Base-by-base conservation (phyloP, 495 filamentous ascomycete genomes). In the Darksidea phi region DNA sequence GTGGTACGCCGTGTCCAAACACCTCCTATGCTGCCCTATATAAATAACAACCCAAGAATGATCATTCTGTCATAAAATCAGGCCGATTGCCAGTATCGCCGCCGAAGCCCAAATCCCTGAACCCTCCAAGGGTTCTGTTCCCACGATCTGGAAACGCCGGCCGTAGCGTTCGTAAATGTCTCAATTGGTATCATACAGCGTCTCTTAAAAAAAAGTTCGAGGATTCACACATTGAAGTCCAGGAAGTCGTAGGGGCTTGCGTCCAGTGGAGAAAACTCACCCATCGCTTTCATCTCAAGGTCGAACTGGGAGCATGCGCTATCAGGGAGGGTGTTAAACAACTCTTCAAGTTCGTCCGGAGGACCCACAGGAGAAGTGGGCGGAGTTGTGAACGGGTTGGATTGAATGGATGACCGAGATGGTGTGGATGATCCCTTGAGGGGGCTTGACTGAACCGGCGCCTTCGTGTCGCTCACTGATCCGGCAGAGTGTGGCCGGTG, bases 231-330 rank as follows among this genome's bases (percentile, higher is more conserved):
- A 25, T 13, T 42, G 26, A 68, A 68, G 55, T 68, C 66, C 23
- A 68, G 42, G 12, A 68, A 43, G 8, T 64, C 61, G 42, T 61
- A 68, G 25, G 32, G 13, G 15, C 18, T 57, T 23, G 28, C 52
- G 23, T 68, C 66, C 13, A 68, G 34, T 8, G 60, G 61, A 15
- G 65, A 56, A 38, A 64, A 68, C 1, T 68, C 66, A 28, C 32
- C 42, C 61, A 68, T 61, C 0, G 66, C 66, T 24, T 68, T 64
- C 65, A 67, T 67, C 43, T 67, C 65, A 23, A 67, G 50, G 17
- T 68, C 66, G 47, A 64, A 68, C 26, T 64, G 66, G 10, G 66
- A 64, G 43, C 52, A 64, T 2, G 52, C 24, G 11, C 21, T 57
- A 10, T 54, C 50, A 32, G 51, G 52, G 18, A 64, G 18, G 15